Base-by-base conservation (phyloP, 1,284 basidiomycete genomes). In the Stygiomarasmius scandens region DNA sequence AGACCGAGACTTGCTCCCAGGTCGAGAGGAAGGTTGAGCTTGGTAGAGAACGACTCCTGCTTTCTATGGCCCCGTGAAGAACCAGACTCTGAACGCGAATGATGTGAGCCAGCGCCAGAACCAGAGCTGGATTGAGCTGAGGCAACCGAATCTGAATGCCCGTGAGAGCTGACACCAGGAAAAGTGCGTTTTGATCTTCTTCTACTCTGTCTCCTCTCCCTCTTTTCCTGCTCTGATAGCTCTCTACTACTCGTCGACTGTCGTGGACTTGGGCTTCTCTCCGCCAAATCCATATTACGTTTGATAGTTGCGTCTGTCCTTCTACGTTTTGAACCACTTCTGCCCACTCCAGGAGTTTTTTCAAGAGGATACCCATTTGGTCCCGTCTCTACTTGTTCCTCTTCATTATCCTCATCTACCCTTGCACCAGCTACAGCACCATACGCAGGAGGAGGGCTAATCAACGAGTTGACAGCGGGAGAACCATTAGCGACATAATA, bases 371-470 rank as follows among this genome's bases (percentile, higher is more conserved):
- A 43, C 22, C 48, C 52, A 20, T 53, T 50, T 49, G 32, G 43
- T 3, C 52, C 44, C 23, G n/a, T 23, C 14, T 27, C 2, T 32
- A 46, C 25, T 16, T 14, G 25, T 46, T 12, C 38, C 38, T 41
- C 38, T 41, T 32, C 29, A 11, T 12, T 14, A n/a, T 36, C n/a
- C 6, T 36, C 51, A 6, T 53, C 32, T 11, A n/a, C 52, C 38
- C n/a, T 12, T 41, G n/a, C 16, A 41, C 16, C 38, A 19, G 38
- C 14, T n/a, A 41, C 11, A 24, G 38, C 36, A 34, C 49, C 49
- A 56, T 80, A 82, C 11, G 77, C 74, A 9, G 81, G 79, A 0
- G 80, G 80, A 14, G 81, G 79, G 2, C 75, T 77, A 43, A 64
- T 64, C 8, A 67, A 57, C 41, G 45, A 11, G 29, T 34, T 29